Base-by-base conservation (phyloP, 2,329 filamentous ascomycete species). In the Scytalidium sp. region DNA sequence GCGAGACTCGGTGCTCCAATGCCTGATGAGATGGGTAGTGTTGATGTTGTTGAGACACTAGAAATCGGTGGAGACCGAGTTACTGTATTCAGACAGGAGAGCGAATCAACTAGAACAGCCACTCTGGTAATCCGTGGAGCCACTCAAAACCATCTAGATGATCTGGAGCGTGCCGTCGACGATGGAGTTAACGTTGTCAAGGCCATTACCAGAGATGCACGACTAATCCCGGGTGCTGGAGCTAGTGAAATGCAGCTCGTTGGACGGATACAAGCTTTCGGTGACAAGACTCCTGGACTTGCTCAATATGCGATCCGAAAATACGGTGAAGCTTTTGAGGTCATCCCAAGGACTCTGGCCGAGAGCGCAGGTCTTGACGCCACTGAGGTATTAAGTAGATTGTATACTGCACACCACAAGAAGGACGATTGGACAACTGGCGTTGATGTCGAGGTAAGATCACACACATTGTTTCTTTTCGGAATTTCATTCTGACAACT, bases 171-270 rank as follows among this genome's bases (percentile, higher is more conserved):
- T 56, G 94, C 94, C 45, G 92, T 99, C 50, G 94, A 99, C 63
- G 94, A 99, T 60, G 94, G 94, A 57, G 94, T 99, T 69, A 99
- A 97, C 66, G 95, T 96, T 46, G 88, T 99, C 70, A 99, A 99
- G 77, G 94, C 94, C 57, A 95, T 99, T 68, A 97, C 94, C 54
- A 89, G 89, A 68, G 95, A 99, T 67, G 77, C 93, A 6, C 83
- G 92, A 56, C 79, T 99, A 51, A 92, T 99, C 1, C 91, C 94
- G 32, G 94, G 94, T 57, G 94, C 94, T 23, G 95, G 94, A 63
- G 93, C 94, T 43, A 90, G 93, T 55, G 94, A 99, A 72, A 86
- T 95, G 69, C 90, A 97, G 74, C 82, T 99, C 52, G 87, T 96
- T 46, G 91, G 96, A 76, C 85, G 91, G 65, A 88, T 99, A 77